Percentiles rank a stretch among this genome's conserved stretches.
phyloP scores from a whole-genome alignment of 768 basidiomycete genomes.

The Albatrellus ellisii region DNA sequence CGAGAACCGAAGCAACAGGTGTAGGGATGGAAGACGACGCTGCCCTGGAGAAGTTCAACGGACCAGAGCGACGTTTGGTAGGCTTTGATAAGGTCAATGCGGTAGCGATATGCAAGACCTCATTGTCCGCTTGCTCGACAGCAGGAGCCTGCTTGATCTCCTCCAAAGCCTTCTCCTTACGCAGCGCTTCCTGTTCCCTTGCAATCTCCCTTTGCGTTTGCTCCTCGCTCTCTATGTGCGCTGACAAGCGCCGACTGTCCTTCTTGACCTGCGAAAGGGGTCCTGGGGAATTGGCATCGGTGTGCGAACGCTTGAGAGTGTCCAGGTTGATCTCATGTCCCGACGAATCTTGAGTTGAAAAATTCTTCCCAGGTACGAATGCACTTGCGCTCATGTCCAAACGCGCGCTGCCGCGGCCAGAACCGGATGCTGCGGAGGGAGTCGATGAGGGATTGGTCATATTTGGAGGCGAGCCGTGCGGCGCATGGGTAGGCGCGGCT shows the following conservation, averaged over 20 bases:
- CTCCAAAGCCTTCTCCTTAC: conserved; percentile 28
- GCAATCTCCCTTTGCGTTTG: conserved; percentile 36
- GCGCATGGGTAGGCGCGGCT: conserved; percentile 30
- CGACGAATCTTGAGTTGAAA: conserved; percentile 19
- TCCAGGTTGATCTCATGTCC: conserved; percentile 55
- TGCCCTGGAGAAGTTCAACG: conserved; percentile 52
- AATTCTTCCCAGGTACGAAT: conserved; percentile 44
- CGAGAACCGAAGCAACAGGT: conserved; percentile 44
- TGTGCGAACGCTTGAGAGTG: conserved; percentile 34
- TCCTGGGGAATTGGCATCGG: conserved; percentile 22
- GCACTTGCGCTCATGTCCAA: conserved; percentile 51
- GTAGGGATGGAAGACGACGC: conserved; percentile 27
- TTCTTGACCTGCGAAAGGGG: conserved; percentile 6
- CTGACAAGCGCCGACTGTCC: conserved; percentile 17
- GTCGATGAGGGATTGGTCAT: conserved; percentile 59
- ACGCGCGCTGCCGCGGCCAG: too few relatives aligned
- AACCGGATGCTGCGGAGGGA: conserved; percentile 34
- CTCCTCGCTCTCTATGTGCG: conserved; percentile 56
- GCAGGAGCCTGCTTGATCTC: conserved; percentile 29
- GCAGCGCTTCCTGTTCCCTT: conserved; percentile 34
- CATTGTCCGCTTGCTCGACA: too few relatives aligned
- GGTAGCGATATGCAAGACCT: conserved; percentile 55
- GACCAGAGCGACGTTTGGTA: conserved; percentile 55
- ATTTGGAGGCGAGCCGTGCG: conserved; percentile 34
- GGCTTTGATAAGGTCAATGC: conserved; percentile 27